These are phyloP conservation scores for Rubia peregrina DNA, from an alignment of 305 asterid genomes.

Conservation along the genomic window DNA sequence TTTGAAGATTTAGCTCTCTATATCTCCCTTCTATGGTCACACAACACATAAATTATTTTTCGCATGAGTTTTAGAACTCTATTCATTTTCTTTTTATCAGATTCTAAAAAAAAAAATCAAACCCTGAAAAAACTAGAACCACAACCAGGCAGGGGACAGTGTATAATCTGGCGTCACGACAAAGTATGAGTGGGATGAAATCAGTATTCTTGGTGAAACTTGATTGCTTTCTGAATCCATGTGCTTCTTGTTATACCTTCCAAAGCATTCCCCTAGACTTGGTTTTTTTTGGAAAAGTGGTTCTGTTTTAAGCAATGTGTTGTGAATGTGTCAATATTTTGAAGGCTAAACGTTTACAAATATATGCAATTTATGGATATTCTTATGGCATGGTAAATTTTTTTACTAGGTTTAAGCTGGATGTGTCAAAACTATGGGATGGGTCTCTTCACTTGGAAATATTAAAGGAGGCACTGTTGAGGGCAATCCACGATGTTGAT, in stretches of 20 bases:
- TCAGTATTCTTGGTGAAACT: background rate
- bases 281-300: background rate
- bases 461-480: conserved; percentile 83
- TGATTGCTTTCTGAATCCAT: background rate
- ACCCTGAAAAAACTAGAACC: background rate
- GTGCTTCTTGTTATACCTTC: background rate
- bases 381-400: background rate
- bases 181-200: background rate
- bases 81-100: too few relatives aligned
- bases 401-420: conserved; percentile 58
- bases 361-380: background rate
- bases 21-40: background rate
- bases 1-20: background rate
- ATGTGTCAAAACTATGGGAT: conserved; percentile 58
- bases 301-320: background rate
- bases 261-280: background rate
- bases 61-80: background rate
- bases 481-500: conserved; percentile 81
- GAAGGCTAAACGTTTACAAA: background rate
- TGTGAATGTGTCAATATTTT: background rate
- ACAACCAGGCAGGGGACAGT: background rate
- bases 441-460: conserved; percentile 72
- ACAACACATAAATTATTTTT: background rate
- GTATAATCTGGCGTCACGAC: background rate
- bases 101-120: too few relatives aligned